phyloP scores from a whole-genome alignment of 805 yeast species.

The Hanseniaspora hatyaiensis region DNA sequence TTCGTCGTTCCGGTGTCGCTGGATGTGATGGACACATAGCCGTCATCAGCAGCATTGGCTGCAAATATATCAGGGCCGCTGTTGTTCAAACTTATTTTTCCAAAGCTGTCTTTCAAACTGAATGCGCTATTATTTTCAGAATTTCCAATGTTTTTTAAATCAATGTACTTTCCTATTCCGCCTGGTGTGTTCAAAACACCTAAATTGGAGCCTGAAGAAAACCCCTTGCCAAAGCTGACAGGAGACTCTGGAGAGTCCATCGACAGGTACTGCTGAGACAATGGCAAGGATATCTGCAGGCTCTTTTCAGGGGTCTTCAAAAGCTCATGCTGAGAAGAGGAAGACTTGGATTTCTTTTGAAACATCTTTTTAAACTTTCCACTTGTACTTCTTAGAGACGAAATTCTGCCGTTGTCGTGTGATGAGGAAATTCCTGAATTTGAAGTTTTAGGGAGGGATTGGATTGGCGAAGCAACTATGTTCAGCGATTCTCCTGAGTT shows the following conservation, averaged over 20 bases:
- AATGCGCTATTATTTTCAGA: neutral
- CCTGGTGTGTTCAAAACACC: neutral
- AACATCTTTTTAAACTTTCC: constrained; percentile 13
- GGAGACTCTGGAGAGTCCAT: constrained; percentile 6
- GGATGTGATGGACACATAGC: neutral
- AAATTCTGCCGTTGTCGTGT: neutral
- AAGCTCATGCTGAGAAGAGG: neutral
- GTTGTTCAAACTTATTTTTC: neutral
- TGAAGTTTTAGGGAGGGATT: neutral
- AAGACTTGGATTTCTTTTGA: neutral
- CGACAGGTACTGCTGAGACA: constrained; percentile 3
- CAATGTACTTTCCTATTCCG: constrained; percentile 2
- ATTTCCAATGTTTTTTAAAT: neutral
- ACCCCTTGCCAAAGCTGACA: neutral
- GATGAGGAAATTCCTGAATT: too few relatives aligned
- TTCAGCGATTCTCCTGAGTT: constrained; percentile 12
- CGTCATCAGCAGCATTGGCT: constrained; percentile 3
- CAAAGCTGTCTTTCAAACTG: neutral
- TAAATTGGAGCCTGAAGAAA: neutral
- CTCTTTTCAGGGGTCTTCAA: constrained; percentile 3
- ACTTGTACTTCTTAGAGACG: constrained; percentile 2
- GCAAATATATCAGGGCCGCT: neutral
- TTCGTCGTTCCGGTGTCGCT: too few relatives aligned
- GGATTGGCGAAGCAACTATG: neutral
- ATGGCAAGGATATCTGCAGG: constrained; percentile 1